Evolutionary conservation across 1,284 basidiomycete species (phyloP).

Genomic region (Trichosporon sp.): DNA sequence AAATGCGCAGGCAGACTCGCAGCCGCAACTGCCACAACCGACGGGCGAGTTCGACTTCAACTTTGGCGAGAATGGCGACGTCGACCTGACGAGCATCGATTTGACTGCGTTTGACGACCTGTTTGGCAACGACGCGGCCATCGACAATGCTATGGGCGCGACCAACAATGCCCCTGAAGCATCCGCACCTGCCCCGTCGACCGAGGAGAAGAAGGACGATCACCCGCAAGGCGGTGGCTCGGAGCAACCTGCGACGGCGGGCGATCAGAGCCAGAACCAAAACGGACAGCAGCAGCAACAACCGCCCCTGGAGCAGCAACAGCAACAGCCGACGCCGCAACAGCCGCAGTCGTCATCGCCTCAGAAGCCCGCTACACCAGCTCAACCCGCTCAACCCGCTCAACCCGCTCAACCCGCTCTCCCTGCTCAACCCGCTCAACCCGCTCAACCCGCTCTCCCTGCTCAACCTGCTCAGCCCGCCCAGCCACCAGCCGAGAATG

Average conservation of each 20-base stretch:
- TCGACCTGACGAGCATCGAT: conserved; percentile 30
- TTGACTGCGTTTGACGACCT: conserved; percentile 28
- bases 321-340: neutral
- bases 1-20: neutral
- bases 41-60: conserved; percentile 24
- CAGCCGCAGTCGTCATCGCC: neutral
- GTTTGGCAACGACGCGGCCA: conserved; percentile 21
- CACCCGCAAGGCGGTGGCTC: conserved; percentile 8
- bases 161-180: neutral
- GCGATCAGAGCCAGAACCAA: conserved; percentile 11
- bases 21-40: neutral
- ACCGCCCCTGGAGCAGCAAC: conserved; percentile 15
- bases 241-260: neutral
- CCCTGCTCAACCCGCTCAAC: neutral
- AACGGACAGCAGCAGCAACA: conserved; percentile 20
- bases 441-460: neutral
- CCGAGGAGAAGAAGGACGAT: conserved; percentile 1
- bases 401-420: neutral
- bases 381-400: neutral
- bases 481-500: neutral
- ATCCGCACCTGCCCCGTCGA: neutral
- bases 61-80: conserved; percentile 24
- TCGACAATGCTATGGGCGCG: neutral
- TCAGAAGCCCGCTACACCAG: neutral
- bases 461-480: neutral